These are phyloP conservation scores for Nemania diffusa DNA, from an alignment of 2,329 filamentous ascomycete genomes.

Conservation along the genomic window DNA sequence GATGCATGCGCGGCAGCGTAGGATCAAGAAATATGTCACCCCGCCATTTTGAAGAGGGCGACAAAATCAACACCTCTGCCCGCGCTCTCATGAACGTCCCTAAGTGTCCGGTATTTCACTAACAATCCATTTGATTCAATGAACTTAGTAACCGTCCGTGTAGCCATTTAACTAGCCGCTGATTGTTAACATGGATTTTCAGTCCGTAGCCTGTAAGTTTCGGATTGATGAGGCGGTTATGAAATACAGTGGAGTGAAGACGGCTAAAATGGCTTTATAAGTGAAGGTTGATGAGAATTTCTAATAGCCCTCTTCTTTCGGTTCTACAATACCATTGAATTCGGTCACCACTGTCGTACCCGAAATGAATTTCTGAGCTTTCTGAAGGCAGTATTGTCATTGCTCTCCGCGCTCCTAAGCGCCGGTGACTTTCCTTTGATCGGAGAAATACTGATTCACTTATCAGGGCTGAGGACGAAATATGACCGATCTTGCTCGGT, in stretches of 20 bases:
- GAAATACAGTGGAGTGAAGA: background rate
- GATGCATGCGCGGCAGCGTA: constrained; percentile 2
- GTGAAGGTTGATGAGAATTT: background rate
- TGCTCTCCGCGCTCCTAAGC: too few relatives aligned
- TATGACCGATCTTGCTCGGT: too few relatives aligned
- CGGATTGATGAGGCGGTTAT: background rate
- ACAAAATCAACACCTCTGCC: background rate
- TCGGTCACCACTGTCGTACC: too few relatives aligned
- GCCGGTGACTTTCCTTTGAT: too few relatives aligned
- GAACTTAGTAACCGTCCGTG: background rate
- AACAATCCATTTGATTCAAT: background rate
- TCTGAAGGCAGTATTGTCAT: too few relatives aligned
- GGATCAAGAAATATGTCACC: background rate
- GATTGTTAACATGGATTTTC: background rate
- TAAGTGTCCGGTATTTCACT: too few relatives aligned
- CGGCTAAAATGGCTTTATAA: background rate
- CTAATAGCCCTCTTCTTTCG: too few relatives aligned
- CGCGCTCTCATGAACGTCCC: too few relatives aligned
- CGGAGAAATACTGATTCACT: too few relatives aligned
- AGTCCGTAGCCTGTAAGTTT: background rate
- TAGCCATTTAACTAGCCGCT: background rate
- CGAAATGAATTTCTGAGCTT: too few relatives aligned
- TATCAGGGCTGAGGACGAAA: too few relatives aligned
- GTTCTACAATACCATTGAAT: too few relatives aligned
- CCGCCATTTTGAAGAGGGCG: background rate